phyloP scores from a whole-genome alignment of 805 yeast genomes.

The Candida ortonii region DNA sequence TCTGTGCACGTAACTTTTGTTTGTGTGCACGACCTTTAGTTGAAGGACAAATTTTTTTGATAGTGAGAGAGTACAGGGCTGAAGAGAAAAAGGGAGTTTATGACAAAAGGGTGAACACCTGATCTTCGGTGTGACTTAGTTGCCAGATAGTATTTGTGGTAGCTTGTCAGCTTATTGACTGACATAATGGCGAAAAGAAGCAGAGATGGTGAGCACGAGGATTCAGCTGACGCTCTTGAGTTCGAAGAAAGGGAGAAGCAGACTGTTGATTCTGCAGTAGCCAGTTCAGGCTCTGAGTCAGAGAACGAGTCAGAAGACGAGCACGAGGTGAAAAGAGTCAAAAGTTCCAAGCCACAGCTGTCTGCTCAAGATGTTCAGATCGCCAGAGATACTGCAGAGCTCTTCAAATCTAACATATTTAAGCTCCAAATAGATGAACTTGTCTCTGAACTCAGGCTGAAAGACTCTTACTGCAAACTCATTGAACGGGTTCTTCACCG shows the following conservation, averaged over 20 bases:
- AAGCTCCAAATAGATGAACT: constrained; percentile 93
- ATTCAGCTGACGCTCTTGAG: background rate
- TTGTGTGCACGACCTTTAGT: too few relatives aligned
- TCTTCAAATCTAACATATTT: constrained; percentile 93
- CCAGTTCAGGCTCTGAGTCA: constrained; percentile 19
- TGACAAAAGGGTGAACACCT: too few relatives aligned
- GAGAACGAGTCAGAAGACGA: constrained; percentile 12
- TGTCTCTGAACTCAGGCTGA: constrained; percentile 72
- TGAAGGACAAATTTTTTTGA: too few relatives aligned
- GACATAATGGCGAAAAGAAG: constrained; percentile 6
- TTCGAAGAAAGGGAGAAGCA: background rate
- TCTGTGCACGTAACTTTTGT: too few relatives aligned
- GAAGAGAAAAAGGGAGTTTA: too few relatives aligned
- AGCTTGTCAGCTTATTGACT: too few relatives aligned
- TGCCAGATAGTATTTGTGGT: too few relatives aligned
- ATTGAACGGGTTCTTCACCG: constrained; percentile 77
- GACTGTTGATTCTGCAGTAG: constrained; percentile 9
- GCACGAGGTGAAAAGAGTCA: constrained; percentile 12
- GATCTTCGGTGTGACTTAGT: too few relatives aligned
- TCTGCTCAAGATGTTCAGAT: constrained; percentile 83
- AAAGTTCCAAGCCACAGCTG: constrained; percentile 28
- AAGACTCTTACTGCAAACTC: constrained; percentile 60
- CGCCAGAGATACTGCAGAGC: constrained; percentile 90
- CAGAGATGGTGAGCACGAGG: constrained; percentile 6
- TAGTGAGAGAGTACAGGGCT: too few relatives aligned